Base-by-base conservation (phyloP, 225 moss, liverwort and hornwort genomes). In the Thuidium tamariscinum region DNA sequence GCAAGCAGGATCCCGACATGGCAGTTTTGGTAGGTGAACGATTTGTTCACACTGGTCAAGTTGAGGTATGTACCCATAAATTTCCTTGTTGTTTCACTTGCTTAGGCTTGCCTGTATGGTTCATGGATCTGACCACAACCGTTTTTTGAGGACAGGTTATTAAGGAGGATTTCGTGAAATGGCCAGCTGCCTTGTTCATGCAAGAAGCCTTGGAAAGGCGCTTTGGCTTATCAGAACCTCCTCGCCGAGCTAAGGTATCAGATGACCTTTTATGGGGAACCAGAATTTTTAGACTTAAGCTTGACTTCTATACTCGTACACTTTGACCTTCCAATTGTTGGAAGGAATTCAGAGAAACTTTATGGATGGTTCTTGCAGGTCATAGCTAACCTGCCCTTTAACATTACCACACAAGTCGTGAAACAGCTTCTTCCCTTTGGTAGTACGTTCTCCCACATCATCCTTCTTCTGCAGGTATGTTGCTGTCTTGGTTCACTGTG, bases 311-410 rank as follows among this genome's bases (percentile, higher is more conserved):
- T 13, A 54, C 19, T 91, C 27, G n/a, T 57, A 3, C 69, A 20
- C 23, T 81, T 77, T 41, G 29, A 81, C 15, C 46, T 80, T 77
- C 55, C 41, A 20, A 65, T 49, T 59, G 18, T 61, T 60, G 7
- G 41, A 66, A 69, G 27, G 1, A 62, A 25, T 82, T 25, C 52
- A 71, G n/a, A 29, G 73, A 42, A 86, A 44, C 27, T 39, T 14
- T 29, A 55, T 63, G 76, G 32, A 65, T 70, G 75, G 65, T 81
- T 81, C 26, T 77, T 80, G 86, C 94, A 99, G 98, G 92, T 96
- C 39, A 95, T 99, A 75, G 97, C 97, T 36, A 99, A 99, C 88
- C 90, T 99, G 36, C 99, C 99, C 21, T 99, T 99, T 80, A 99
- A 97, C 76, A 99, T 99, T 83, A 99, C 96, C 10, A 96, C 97